Evolutionary conservation across 2,329 filamentous ascomycete genomes (phyloP).

Genomic region (Trichoderma polysporum): DNA sequence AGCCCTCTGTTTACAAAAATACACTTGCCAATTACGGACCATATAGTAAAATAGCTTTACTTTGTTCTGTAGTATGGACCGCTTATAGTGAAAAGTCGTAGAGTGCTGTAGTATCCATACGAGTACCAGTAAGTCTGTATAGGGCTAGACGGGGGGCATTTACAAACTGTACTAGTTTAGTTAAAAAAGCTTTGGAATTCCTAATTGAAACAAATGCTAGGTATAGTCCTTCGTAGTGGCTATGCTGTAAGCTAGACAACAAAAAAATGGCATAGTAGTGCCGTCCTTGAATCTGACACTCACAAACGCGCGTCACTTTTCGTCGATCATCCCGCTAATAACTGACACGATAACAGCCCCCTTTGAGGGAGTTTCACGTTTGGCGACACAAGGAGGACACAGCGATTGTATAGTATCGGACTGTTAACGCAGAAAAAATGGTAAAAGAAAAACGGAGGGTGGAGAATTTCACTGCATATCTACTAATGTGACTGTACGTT

Average conservation of each 20-base stretch:
- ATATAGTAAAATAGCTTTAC: neutral
- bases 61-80: neutral
- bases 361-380: neutral
- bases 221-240: no score
- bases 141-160: no score
- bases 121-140: no score
- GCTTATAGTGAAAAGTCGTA: neutral
- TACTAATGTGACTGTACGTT: neutral
- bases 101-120: neutral
- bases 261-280: neutral
- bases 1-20: neutral
- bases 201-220: no score
- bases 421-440: no score
- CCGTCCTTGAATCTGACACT: neutral
- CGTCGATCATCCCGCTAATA: constrained; percentile 7
- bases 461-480: neutral
- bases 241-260: neutral
- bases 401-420: neutral
- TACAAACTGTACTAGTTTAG: no score
- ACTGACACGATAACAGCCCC: neutral
- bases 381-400: neutral
- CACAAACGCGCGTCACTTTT: constrained; percentile 1
- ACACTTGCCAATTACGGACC: neutral
- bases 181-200: no score
- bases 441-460: neutral